Base-by-base conservation (phyloP, 768 basidiomycete genomes). In the Cystofilobasidium ferigula region DNA sequence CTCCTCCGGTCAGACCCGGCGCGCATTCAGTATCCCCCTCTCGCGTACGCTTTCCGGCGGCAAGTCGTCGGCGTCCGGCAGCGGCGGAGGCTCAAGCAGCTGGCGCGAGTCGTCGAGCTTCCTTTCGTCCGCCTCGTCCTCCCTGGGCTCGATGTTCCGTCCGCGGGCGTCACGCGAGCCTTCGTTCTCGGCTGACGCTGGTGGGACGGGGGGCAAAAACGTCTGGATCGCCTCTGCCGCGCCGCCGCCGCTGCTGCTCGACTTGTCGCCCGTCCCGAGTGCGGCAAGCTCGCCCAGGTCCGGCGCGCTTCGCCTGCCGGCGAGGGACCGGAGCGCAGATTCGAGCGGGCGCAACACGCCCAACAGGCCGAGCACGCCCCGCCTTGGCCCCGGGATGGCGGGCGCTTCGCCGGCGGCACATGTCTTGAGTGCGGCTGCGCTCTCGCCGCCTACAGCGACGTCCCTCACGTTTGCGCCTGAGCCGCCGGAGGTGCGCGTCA, bases 21-120 rank as follows among this genome's bases (percentile, higher is more conserved):
- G 38, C 2, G 18, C 38, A 1, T 45, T 40, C 26, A 13, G 14
- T 12, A 60, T 60, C 34, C 58, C 58, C 24, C 58, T 60, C 22
- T 42, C 38, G 26, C 34, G 58, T 10, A 60, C 58, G 38, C 38
- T 60, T 24, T 38, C 35, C 18, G 58, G 58, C 38, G 58, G 58
- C 9, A 22, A 26, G 38, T 59, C 57, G 36, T 35, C 28, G 12
- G 20, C 26, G 51, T 54, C 30, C n/a, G 28, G 3, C 51, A 8
- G 10, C 51, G 30, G 28, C 14, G 7, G 10, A 42, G 40, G 10
- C 40, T 42, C 40, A 42, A 42, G 40, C 54, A 18, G 34, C 54
- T 56, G 26, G 13, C 3, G 54, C 22, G 34, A 13, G n/a, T 16
- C 26, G 10, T 22, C 32, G n/a, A 22, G 9, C 24, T 30, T 56